Evolutionary conservation across 208 protist genomes (phyloP).

Genomic region (Crithidia acanthocephali): DNA sequence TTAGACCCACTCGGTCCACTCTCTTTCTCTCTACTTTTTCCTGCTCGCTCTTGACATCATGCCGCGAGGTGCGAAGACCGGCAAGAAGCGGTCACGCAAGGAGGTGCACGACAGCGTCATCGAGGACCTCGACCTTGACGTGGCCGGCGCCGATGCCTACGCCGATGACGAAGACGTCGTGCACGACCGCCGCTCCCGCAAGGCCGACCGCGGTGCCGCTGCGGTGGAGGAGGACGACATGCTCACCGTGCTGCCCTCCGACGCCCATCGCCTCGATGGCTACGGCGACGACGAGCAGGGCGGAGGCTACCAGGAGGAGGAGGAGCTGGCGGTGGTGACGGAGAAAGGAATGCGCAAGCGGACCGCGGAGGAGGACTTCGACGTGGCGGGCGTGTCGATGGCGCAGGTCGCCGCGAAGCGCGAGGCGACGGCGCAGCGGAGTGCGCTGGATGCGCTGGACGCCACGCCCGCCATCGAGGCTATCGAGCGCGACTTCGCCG

Average conservation of each 20-base stretch:
- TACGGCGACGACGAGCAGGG: conserved; percentile 83
- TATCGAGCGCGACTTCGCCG: conserved; percentile 90
- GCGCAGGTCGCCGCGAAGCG: conserved; percentile 18
- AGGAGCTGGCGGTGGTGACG: conserved; percentile 70
- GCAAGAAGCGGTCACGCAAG: conserved; percentile 33
- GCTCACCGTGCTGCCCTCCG: conserved; percentile 61
- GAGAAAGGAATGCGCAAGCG: conserved; percentile 61
- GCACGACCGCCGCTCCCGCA: conserved; percentile 49
- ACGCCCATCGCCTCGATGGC: conserved; percentile 87
- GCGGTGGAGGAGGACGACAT: conserved; percentile 38
- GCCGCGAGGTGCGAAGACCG: conserved; percentile 15
- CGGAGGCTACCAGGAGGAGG: conserved; percentile 79
- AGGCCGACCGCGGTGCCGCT: conserved; percentile 25
- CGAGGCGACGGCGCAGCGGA: conserved; percentile 28
- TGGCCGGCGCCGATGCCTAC: conserved; percentile 41
- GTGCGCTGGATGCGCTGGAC: conserved; percentile 40
- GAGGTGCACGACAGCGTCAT: conserved; percentile 51
- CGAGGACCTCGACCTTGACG: conserved; percentile 85
- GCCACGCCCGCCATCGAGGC: conserved; percentile 79
- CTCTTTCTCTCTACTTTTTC: not conserved
- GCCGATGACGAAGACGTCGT: conserved; percentile 70
- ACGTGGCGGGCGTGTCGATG: conserved; percentile 66
- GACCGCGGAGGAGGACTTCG: conserved; percentile 81
- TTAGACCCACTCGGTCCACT: too few species aligned
- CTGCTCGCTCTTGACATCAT: conserved; percentile 2